Conservation (phyloP, 2,329 filamentous ascomycete genomes). For the Immersiporthe knoxdaviesiana region DNA sequence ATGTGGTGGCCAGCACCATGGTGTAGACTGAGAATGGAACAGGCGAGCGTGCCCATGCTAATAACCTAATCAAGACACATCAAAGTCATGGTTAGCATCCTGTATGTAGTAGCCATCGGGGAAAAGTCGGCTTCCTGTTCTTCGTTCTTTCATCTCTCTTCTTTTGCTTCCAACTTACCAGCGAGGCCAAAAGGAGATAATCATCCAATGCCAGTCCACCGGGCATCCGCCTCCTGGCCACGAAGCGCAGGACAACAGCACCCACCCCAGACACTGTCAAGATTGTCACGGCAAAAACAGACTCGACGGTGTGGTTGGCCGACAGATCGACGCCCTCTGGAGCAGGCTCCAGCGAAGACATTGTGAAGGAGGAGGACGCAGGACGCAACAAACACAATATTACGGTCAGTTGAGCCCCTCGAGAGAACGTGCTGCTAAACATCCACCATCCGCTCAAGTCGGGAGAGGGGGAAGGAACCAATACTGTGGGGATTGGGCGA, state of each 20-base stretch:
- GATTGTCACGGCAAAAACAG: background rate
- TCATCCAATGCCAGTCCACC: conserved; percentile 5
- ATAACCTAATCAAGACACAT: background rate
- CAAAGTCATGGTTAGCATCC: no score
- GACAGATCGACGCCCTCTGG: background rate
- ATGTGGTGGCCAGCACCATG: conserved; percentile 13
- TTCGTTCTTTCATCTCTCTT: no score
- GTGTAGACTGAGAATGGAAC: background rate
- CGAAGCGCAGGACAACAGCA: background rate
- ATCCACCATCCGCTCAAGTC: background rate
- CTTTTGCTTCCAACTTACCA: background rate
- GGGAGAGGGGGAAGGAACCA: background rate
- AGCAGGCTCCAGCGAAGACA: background rate
- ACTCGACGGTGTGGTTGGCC: background rate
- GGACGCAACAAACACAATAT: background rate
- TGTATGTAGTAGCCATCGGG: no score
- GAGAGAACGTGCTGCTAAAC: background rate
- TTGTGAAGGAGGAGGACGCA: background rate
- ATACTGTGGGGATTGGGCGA: background rate
- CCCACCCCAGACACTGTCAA: conserved; percentile 1
- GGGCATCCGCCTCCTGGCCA: conserved; percentile 2
- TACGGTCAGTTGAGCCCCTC: background rate
- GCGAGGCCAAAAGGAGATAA: background rate
- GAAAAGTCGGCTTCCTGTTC: background rate
- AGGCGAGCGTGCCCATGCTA: background rate